Evolutionary conservation across 257 asterid species (phyloP).

Genomic region (Solanum appendiculatum): DNA sequence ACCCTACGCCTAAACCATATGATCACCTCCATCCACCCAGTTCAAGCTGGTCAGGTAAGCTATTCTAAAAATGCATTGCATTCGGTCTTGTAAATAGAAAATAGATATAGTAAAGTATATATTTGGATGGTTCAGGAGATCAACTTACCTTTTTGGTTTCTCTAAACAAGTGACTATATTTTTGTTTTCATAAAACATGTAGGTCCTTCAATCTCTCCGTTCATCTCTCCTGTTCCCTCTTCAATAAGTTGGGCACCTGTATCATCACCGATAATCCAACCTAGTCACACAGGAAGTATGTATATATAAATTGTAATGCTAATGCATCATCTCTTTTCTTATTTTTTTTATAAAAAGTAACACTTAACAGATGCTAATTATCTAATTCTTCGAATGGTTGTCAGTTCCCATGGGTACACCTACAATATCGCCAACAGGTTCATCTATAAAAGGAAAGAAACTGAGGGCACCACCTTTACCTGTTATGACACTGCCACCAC

Average conservation of each 20-base stretch:
- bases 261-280: constrained; percentile 40
- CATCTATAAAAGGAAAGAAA: constrained; percentile 16
- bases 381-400: constrained; percentile 13
- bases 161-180: neutral
- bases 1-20: constrained; percentile 28
- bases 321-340: neutral
- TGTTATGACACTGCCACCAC: constrained; percentile 58
- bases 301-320: neutral
- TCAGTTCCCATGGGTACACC: constrained; percentile 36
- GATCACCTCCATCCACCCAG: constrained; percentile 11
- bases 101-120: neutral
- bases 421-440: constrained; percentile 35
- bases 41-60: constrained; percentile 34
- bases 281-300: constrained; percentile 28
- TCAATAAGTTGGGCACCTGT: constrained; percentile 18
- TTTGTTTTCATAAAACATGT: neutral
- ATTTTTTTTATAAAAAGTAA: neutral
- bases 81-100: neutral
- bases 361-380: neutral
- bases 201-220: constrained; percentile 38
- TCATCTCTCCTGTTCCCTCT: constrained; percentile 26
- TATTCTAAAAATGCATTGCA: neutral
- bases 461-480: constrained; percentile 45
- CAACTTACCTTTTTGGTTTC: neutral
- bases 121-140: neutral